Base-by-base conservation (phyloP, 495 filamentous ascomycete species). In the Penicillium canescens region DNA sequence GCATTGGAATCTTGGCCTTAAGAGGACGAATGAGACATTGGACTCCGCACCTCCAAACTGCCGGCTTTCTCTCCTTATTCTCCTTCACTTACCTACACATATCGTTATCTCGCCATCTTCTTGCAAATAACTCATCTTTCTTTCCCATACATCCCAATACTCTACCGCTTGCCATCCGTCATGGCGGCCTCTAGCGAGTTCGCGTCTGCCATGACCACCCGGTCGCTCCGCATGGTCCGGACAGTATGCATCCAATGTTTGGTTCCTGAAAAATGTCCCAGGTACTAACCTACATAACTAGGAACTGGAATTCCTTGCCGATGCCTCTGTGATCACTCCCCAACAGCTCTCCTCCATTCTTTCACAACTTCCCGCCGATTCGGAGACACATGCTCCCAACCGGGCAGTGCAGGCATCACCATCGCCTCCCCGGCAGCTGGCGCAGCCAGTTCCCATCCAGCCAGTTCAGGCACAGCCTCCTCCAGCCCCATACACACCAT, bases 301-400 rank as follows among this genome's bases (percentile, higher is more conserved):
- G 92, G 94, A 98, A 72, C 90, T 98, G 49, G 92, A 96, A 65
- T 87, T 86, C 56, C 88, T 98, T 49, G 80, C 86, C 54, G 92
- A 96, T 63, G 78, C 86, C 52, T 80, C 83, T 43, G 76, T 90
- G 54, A 86, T 98, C 63, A 83, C 80, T 51, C 81, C 86, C 54
- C 70, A 83, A 42, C 82, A 86, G 62, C 88, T 89, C 57, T 80
- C 86, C 46, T 77, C 78, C 13, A 88, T 97, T 65, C 76, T 88
- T 52, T 67, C 77, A 52, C 82, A 90, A 60, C 83, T 98, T 12
- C 93, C 91, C 18, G 65, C 76, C 57, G 85, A 90, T 69, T 53
- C 59, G 72, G 52, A 68, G 67, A 18, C 63, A 68, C 46, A 75
- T 53, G 41, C 72, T 57, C 50, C 47, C 18, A 18, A 1, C 26